A percentile compares a stretch with the other conserved stretches of the same genome.
Conservation (phyloP, 768 basidiomycete genomes). For the Serendipita sp. region DNA sequence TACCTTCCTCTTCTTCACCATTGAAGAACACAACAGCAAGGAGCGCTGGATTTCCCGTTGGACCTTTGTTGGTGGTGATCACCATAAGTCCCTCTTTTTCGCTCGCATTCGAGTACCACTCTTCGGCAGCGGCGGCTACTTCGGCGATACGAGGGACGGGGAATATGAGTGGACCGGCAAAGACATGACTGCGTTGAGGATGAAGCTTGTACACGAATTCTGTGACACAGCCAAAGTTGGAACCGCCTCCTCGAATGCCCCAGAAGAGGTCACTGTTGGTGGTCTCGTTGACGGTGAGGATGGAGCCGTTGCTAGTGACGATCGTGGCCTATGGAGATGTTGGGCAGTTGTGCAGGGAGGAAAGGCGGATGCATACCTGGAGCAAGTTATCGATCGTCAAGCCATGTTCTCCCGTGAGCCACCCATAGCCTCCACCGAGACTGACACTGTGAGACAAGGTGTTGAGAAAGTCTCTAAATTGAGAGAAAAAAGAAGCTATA, state of each 20-base stretch:
- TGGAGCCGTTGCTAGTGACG: conserved; percentile 29
- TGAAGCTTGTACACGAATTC: conserved; percentile 9
- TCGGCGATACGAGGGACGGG: not conserved
- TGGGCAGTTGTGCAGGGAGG: no score
- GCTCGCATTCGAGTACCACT: not conserved
- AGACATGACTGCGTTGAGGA: conserved; percentile 8
- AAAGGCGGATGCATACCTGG: no score
- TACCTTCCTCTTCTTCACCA: not conserved
- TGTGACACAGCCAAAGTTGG: conserved; percentile 10
- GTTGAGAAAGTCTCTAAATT: not conserved
- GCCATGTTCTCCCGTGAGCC: conserved; percentile 20
- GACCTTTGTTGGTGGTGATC: not conserved
- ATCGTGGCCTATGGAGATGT: no score
- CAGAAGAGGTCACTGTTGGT: conserved; percentile 33
- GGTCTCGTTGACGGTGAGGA: conserved; percentile 19
- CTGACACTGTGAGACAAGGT: not conserved
- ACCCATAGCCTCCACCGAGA: conserved; percentile 16
- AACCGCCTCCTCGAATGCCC: conserved; percentile 14
- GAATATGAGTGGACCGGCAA: conserved; percentile 5
- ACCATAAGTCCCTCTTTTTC: not conserved
- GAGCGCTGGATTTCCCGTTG: not conserved
- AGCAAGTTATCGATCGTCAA: conserved; percentile 33
- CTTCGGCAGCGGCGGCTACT: not conserved
- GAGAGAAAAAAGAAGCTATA: not conserved
- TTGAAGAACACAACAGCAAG: conserved; percentile 8